Base-by-base conservation (phyloP, 805 yeast genomes). In the Zygoascus flipseniorum region DNA sequence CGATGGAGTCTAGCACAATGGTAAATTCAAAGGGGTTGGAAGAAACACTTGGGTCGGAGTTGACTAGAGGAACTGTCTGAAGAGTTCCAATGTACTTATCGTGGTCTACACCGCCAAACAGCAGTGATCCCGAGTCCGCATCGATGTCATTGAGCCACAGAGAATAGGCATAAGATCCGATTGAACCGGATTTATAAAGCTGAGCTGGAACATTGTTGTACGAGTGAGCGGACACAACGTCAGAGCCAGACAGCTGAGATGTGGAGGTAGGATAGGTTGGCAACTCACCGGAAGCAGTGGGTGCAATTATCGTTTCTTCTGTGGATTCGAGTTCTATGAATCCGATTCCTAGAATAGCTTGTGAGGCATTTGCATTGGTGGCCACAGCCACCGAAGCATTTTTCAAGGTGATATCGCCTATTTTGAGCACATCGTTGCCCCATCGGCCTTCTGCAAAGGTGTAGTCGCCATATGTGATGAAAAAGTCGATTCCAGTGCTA, bases 381-480 rank as follows among this genome's bases (percentile, higher is more conserved):
- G 86, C 93, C 26, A 89, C 80, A 1, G 95, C 97, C 66, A 90
- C 77, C 5, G 89, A 80, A 28, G 85, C 70, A 52, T 73, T 70
- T 0, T 71, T 57, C 11, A 86, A 70, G 2, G 73, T 67, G 31
- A 50, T 66, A 50, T 74, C 77, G 49, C 82, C 81, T 50, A 86
- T 60, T 1, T 58, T 56, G 5, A 90, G 74, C 43, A 70, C 70
- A 63, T 90, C 97, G 44, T 72, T 66, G n/a, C 84, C 89, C 78
- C 80, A 80, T 11, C 59, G 57, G 16, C 88, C 88, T 19, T 62
- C 60, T 11, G 83, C 85, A 54, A 65, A 73, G 11, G 80, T 64
- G 43, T 62, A 60, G 59, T 81, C 86, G 26, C 74, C 71, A 56
- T 69, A 69, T 9, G 51, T 44, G 47, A 67, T 66, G 50, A 42